A percentile compares a stretch with the other conserved stretches of the same genome.
phyloP scores from a whole-genome alignment of 176 grass and related monocot species.

The Elymus sibiricus region DNA sequence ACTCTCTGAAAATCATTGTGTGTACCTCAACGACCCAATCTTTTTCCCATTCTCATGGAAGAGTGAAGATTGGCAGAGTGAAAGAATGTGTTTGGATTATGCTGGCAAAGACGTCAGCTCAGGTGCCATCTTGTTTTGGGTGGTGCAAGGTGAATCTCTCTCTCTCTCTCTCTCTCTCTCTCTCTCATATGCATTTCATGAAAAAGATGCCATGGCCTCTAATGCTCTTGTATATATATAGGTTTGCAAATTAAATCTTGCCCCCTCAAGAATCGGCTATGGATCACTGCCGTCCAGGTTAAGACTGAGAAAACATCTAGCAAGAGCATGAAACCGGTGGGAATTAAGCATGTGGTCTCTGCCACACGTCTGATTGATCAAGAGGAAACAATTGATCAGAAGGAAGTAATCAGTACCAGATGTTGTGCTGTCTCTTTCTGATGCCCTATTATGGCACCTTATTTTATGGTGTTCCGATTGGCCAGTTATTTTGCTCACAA shows the following conservation, averaged over 20 bases:
- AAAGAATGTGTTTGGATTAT: conserved; percentile 2
- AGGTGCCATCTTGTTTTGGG: neutral
- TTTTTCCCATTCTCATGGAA: neutral
- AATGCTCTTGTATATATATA: neutral
- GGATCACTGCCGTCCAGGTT: neutral
- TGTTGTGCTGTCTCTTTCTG: too few relatives aligned
- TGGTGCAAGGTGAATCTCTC: neutral
- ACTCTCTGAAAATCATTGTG: neutral
- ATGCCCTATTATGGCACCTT: too few relatives aligned
- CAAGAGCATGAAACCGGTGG: neutral
- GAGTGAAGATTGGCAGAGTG: too few relatives aligned
- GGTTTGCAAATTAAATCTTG: too few relatives aligned
- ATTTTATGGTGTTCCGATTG: too few relatives aligned
- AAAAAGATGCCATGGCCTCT: neutral
- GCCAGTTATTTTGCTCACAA: too few relatives aligned
- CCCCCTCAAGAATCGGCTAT: neutral
- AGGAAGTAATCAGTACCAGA: too few relatives aligned
- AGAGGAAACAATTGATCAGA: neutral
- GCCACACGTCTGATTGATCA: neutral
- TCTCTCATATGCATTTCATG: too few relatives aligned
- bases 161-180: neutral
- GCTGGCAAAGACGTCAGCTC: neutral
- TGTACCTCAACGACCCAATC: neutral
- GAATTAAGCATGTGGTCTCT: neutral
- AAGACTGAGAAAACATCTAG: neutral